Evolutionary conservation across 176 grass and related monocot species (phyloP).

Genomic region (Eleusine indica): DNA sequence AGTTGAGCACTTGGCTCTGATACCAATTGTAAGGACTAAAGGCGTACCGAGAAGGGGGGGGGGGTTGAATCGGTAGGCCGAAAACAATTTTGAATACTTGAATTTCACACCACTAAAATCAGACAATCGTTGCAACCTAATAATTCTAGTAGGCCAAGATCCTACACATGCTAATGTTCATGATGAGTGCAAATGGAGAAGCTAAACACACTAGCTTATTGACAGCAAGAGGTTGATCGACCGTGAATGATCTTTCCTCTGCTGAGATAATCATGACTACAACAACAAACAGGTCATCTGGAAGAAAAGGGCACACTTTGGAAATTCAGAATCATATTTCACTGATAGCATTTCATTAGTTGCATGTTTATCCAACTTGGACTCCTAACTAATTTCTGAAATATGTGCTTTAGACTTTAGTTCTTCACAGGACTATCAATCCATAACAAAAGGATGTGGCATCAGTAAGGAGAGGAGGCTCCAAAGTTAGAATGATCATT

Average conservation of each 20-base stretch:
- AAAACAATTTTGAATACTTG: too few relatives aligned
- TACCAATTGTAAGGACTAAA: too few relatives aligned
- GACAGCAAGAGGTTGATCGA: background rate
- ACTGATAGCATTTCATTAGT: background rate
- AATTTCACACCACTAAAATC: too few relatives aligned
- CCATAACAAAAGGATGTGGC: background rate
- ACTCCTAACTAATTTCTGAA: background rate
- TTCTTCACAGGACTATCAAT: background rate
- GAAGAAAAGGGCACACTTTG: background rate
- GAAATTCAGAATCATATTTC: background rate
- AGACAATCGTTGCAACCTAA: too few relatives aligned
- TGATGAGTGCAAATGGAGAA: too few relatives aligned
- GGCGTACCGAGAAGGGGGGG: too few relatives aligned
- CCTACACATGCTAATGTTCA: too few relatives aligned
- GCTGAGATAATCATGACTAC: background rate
- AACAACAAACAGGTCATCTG: background rate
- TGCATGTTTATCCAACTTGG: background rate
- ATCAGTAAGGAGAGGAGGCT: background rate
- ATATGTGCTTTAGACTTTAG: background rate
- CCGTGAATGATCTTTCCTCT: background rate
- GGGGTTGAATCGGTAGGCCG: too few relatives aligned
- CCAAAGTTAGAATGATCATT: background rate
- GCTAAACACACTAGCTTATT: background rate
- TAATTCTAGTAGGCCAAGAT: constrained; percentile 34
- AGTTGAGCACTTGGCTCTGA: too few relatives aligned